Evolutionary conservation across 331 rosid genomes (phyloP).

Genomic region (Quercus phellos): DNA sequence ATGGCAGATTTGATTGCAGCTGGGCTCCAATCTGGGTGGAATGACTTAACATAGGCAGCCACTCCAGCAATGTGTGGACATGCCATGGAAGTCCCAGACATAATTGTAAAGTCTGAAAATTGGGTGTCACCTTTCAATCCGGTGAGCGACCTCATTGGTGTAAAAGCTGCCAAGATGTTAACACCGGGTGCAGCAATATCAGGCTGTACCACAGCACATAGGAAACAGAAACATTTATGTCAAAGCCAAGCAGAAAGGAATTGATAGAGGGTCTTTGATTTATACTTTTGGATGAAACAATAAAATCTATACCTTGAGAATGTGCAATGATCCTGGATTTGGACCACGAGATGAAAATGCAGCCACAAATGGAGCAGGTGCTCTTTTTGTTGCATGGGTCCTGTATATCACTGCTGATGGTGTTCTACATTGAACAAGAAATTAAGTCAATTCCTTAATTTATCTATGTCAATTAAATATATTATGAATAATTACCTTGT

Average conservation of each 20-base stretch:
- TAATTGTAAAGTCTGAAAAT: constrained; percentile 65
- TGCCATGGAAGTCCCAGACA: constrained; percentile 95
- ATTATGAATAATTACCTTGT: constrained; percentile 37
- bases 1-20: constrained; percentile 80
- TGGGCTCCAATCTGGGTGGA: constrained; percentile 77
- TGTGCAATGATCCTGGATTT: constrained; percentile 46
- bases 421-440: constrained; percentile 38
- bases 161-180: constrained; percentile 71
- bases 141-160: constrained; percentile 55
- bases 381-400: constrained; percentile 32
- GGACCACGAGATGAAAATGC: constrained; percentile 93
- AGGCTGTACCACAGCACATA: constrained; percentile 50
- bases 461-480: no score
- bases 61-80: constrained; percentile 88
- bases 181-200: constrained; percentile 87
- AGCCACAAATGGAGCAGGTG: constrained; percentile 62
- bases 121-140: constrained; percentile 69
- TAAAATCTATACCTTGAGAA: constrained; percentile 58
- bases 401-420: constrained; percentile 65
- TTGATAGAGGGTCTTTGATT: neutral
- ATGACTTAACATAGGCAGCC: constrained; percentile 83
- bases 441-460: no score
- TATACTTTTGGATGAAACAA: neutral
- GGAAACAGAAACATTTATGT: neutral
- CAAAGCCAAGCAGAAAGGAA: neutral